Evolutionary conservation across 441 rosid species (phyloP).

Genomic region (Gossypium lobatum): DNA sequence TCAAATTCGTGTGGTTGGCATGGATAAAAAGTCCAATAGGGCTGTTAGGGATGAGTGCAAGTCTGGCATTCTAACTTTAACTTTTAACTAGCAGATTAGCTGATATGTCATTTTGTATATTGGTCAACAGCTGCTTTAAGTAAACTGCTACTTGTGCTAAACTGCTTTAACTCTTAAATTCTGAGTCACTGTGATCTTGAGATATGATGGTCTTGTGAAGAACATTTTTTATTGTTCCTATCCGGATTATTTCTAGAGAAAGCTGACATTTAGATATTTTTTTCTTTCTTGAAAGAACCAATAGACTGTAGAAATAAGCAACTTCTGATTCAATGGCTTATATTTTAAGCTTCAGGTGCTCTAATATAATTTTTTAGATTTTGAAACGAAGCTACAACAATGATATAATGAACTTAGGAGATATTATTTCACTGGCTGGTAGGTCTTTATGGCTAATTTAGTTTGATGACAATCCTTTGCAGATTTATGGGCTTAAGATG

Average conservation of each 20-base stretch:
- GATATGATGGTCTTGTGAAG: background rate
- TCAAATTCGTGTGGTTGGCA: background rate
- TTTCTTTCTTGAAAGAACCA: background rate
- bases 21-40: background rate
- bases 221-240: background rate
- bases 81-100: background rate
- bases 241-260: background rate
- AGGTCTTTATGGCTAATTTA: constrained; percentile 4
- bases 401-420: background rate
- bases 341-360: constrained; percentile 7
- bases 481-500: constrained; percentile 86
- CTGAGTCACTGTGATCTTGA: background rate
- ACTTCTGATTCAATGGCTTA: background rate
- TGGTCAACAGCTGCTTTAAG: background rate
- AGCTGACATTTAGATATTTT: background rate
- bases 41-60: background rate
- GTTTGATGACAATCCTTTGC: constrained; percentile 26
- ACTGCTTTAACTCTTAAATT: background rate
- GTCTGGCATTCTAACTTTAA: background rate
- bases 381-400: background rate
- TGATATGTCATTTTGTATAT: background rate
- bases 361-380: background rate
- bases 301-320: background rate
- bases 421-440: constrained; percentile 1
- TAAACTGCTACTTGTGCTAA: background rate